Base-by-base conservation (phyloP, 2,329 filamentous ascomycete species). In the Grosmannia huntii region DNA sequence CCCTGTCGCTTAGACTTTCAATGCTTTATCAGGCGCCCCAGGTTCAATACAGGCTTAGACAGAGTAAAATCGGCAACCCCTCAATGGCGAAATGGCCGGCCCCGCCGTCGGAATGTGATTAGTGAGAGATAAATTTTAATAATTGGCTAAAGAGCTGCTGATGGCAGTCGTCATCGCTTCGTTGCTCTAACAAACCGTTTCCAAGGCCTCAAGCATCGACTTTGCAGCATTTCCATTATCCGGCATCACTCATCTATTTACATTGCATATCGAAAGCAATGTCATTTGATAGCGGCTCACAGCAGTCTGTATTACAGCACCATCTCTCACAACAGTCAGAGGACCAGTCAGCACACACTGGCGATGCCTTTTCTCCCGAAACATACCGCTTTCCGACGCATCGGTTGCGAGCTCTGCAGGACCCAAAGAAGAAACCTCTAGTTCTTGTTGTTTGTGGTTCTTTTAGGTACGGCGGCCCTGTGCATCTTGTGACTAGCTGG, bases 391-490 rank as follows among this genome's bases (percentile, higher is more conserved):
- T 64, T 28, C 63, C 63, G 19, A 62, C 63, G 2, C 44, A 60
- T 19, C 59, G 62, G 9, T 58, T 64, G 16, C 59, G 60, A 28
- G 38, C 55, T 21, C 59, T 61, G 19, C 48, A 59, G 36, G 56
- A 62, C 38, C 55, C 59, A 0, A 56, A 55, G 23, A 70, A 68
- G 60, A 68, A 63, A 10, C 69, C 69, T 6, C 61, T 71, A n/a
- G 68, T 71, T 10, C 62, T 71, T 19, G 68, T 71, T 1, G 68
- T 69, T 25, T 71, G 69, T 61, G 69, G 69, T 16, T 70, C 69
- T 59, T 66, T 71, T 65, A 64, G 67, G 68, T 68, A n/a, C 14
- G 66, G 9, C 2, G 9, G n/a, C 12, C 48, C 11, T 31, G 31
- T 10, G 33, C 3, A 36, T 49, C 7, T 3, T 10, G 5, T 5